Percentiles rank a stretch among this genome's conserved stretches.
Conservation (phyloP, 495 filamentous ascomycete species). For the Talaromyces liani region DNA sequence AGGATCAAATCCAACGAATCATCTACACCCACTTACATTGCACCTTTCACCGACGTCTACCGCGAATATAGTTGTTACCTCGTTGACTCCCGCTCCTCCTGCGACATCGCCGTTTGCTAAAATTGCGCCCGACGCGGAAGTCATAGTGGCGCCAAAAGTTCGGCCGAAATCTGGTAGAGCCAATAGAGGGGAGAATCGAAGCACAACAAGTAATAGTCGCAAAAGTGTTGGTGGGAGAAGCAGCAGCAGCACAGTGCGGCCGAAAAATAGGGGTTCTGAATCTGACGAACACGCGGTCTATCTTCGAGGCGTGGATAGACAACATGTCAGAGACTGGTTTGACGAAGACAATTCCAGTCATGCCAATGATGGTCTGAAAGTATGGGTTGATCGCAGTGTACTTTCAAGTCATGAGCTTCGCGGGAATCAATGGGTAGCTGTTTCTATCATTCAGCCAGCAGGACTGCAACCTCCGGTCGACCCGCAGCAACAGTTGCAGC, state of each 20-base stretch:
- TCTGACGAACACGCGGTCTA: constrained; percentile 58
- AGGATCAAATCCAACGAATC: constrained; percentile 31
- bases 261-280: constrained; percentile 51
- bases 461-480: constrained; percentile 70
- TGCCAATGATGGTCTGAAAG: constrained; percentile 55
- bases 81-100: constrained; percentile 64
- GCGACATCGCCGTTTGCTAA: constrained; percentile 75
- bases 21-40: constrained; percentile 74
- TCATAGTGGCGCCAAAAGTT: constrained; percentile 90
- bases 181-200: constrained; percentile 53
- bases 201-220: constrained; percentile 60
- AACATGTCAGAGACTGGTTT: constrained; percentile 61
- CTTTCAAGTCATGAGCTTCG: constrained; percentile 60
- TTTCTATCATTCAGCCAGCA: constrained; percentile 73
- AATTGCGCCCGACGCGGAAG: constrained; percentile 86
- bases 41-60: constrained; percentile 95
- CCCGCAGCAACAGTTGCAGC: constrained; percentile 60
- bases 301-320: constrained; percentile 68
- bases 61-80: constrained; percentile 79
- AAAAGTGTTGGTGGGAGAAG: constrained; percentile 69
- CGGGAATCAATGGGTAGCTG: constrained; percentile 62
- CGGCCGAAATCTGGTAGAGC: constrained; percentile 52
- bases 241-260: constrained; percentile 55
- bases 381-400: constrained; percentile 79
- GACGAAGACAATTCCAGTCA: constrained; percentile 47